Evolutionary conservation across 192 early-diverging fungal species (phyloP).

Genomic region (Dissophora globulifera): DNA sequence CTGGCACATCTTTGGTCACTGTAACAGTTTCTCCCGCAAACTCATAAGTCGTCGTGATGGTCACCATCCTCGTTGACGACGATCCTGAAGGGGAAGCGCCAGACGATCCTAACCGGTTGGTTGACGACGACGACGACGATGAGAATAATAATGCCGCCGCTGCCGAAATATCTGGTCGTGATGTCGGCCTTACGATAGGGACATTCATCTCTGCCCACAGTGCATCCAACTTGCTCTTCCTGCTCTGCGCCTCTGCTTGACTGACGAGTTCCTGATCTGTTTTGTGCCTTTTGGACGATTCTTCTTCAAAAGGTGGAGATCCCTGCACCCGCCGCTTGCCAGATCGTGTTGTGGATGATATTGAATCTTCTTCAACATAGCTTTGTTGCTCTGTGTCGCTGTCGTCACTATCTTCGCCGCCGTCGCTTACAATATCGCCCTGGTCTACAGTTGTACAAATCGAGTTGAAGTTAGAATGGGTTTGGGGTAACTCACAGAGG

Average conservation of each 20-base stretch:
- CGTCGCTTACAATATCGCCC: slow-evolving; percentile 30
- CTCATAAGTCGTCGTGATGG: slow-evolving; percentile 51
- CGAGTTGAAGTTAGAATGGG: no score
- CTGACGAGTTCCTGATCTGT: neutral
- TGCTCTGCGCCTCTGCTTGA: slow-evolving; percentile 14
- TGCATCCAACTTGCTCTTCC: slow-evolving; percentile 58
- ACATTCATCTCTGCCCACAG: slow-evolving; percentile 68
- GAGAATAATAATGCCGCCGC: neutral
- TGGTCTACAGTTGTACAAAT: slow-evolving; percentile 8
- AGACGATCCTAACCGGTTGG: no score
- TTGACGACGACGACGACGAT: no score
- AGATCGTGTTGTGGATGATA: slow-evolving; percentile 25
- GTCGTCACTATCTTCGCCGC: slow-evolving; percentile 23
- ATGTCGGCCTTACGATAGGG: slow-evolving; percentile 13
- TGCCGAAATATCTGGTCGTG: neutral
- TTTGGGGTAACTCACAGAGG: no score
- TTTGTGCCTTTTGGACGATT: slow-evolving; percentile 5
- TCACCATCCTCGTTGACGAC: slow-evolving; percentile 34
- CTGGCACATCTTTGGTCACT: slow-evolving; percentile 51
- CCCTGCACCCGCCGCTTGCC: slow-evolving; percentile 18
- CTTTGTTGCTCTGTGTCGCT: slow-evolving; percentile 17
- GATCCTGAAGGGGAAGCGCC: neutral
- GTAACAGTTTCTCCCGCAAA: slow-evolving; percentile 53
- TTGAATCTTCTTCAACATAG: neutral
- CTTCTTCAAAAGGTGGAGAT: neutral